Base-by-base conservation (phyloP, 352 stramenopile species). In the Globisporangium sylvaticum region DNA sequence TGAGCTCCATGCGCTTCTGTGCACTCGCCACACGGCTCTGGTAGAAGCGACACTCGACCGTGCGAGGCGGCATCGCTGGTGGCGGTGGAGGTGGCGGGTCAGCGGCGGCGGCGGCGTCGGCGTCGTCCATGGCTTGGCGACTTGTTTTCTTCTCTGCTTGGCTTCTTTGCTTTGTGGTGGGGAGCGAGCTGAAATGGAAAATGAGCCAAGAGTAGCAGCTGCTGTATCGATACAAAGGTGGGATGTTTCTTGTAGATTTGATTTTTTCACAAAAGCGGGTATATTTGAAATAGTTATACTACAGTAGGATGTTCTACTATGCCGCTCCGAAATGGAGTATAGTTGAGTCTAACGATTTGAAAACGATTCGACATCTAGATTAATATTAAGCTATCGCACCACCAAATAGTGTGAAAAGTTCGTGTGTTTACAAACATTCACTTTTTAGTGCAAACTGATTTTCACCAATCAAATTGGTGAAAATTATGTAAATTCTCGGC, bases 31-130 rank as follows among this genome's bases (percentile, higher is more conserved):
- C 62, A 12, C 54, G 53, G 53, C 52, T 67, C 53, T 67, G 62
- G 37, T 67, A 67, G 62, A 62, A 67, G 29, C 53, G 53, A 29
- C 62, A 67, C 50, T 67, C 62, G 25, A 67, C 37, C n/a, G 55
- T 32, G n/a, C n/a, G 32, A 31, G 55, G 55, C 29, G 8, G 7
- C 10, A n/a, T 4, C 6, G 29, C n/a, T 12, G 8, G 29, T 1
- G 54, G 29, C 3, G 54, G 18, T 58, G 27, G 53, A 39, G 53
- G 20, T 24, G 53, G 27, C 53, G 27, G 18, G 10, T 14, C 29
- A 8, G 54, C 4, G 54, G 42, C 42, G 20, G n/a, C 42, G 18
- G 12, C 27, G 53, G 53, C 29, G 53, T 18, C 32, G 29, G n/a
- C 42, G 42, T 46, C 55, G 55, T 61, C 55, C 55, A 61, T 61